Base-by-base conservation (phyloP, 1,139 yeast genomes). In the Taiozyma sp. region DNA sequence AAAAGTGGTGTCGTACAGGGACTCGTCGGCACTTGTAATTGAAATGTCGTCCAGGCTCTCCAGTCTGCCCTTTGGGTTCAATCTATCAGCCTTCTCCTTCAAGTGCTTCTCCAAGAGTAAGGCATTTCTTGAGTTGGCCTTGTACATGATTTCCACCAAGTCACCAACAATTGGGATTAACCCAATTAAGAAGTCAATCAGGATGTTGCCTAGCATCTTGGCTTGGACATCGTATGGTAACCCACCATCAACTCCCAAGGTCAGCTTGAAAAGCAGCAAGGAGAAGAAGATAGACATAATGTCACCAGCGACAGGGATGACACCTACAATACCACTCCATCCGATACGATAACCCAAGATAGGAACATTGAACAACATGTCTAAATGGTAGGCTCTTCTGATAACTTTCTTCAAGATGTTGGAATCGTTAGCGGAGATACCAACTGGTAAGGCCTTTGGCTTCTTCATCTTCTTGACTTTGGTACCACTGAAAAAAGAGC, bases 161-260 rank as follows among this genome's bases (percentile, higher is more conserved):
- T 81, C 88, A 12, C 96, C 96, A 19, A 87, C 80, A 42, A 87
- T 55, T 2, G 96, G 96, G 44, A 86, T 78, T 60, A 88, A 69
- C 0, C 93, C 91, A 49, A 88, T 70, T 1, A 76, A 75, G 61
- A 86, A 87, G 65, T 88, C 96, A 48, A 86, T 64, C 14, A 73
- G 65, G 13, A 87, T 76, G 60, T 88, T 87, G 34, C 76, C 70
- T 59, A 80, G 63, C 87, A 88, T 84, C 54, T 72, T 69, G 49
- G 75, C 70, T 51, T 74, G 72, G 32, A 84, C 60, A 4, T 59
- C 60, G 2, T 67, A 54, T 0, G 92, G 89, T 39, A 87, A 68
- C 0, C 91, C 92, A 2, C 87, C 90, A 27, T 84, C 85, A 30
- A 87, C 73, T 44, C 71, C 55, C 50, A 71, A 70, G 7, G 91